Base-by-base conservation (phyloP, 495 filamentous ascomycete species). In the Aspergillus ellipticus region DNA sequence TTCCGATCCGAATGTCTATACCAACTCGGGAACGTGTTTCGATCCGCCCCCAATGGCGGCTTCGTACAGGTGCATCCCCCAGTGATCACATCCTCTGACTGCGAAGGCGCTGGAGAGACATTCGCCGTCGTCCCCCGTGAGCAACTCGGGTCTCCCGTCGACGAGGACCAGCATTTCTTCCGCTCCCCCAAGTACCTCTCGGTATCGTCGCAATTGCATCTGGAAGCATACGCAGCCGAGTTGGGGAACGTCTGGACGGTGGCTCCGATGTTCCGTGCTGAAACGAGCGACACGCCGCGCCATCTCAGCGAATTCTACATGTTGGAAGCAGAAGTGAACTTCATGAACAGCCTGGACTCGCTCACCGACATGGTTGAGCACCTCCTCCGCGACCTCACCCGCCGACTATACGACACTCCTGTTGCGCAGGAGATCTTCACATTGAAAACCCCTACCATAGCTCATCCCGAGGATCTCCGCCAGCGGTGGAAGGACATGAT, bases 291-390 rank as follows among this genome's bases (percentile, higher is more conserved):
- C 70, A 97, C 94, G 6, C 82, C 92, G 15, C 87, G 95, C 33
- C 94, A 98, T 72, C 76, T 97, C 45, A 96, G 90, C 74, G 94
- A 98, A 63, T 98, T 98, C 69, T 97, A 97, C 73, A 98, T 98
- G 94, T 82, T 98, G 2, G 94, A 98, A 72, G 92, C 85, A 7
- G 94, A 98, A 70, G 72, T 89, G 50, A 85, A 81, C 66, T 96
- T 96, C 67, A 84, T 86, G 49, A 75, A 89, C 26, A 77, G 84
- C 46, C 69, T 96, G 19, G 72, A 77, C 41, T 73, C 77, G 8
- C 78, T 98, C 54, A 92, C 96, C 77, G 76, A 85, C 55, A 65
- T 94, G 8, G 80, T 89, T n/a, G 89, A 97, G 69, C 71, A 85
- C 55, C 82, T 94, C 77, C 77, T 96, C 22, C 80, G 82, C 17